Percentiles rank a stretch among this genome's conserved stretches.
Evolutionary conservation across 2,329 filamentous ascomycete species (phyloP).

Genomic region (Aschersonia sp.): DNA sequence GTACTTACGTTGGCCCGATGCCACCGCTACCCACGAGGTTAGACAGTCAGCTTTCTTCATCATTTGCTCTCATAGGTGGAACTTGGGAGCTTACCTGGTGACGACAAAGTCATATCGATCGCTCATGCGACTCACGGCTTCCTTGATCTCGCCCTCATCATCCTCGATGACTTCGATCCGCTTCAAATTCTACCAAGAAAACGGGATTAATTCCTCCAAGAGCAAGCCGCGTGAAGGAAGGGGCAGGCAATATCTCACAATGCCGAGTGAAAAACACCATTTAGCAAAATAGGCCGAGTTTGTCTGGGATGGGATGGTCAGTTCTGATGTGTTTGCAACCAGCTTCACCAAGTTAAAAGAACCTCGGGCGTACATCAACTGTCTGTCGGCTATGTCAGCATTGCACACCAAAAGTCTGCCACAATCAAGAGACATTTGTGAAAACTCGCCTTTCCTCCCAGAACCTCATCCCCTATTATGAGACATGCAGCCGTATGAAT

Average conservation of each 20-base stretch:
- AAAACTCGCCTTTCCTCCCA: conserved; percentile 70
- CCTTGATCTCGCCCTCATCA: conserved; percentile 78
- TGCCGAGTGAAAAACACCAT: conserved; percentile 47
- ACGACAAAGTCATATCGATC: conserved; percentile 85
- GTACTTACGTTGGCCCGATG: conserved; percentile 80
- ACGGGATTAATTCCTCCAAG: too few species aligned
- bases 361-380: conserved; percentile 21
- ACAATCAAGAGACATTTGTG: neutral
- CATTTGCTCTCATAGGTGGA: neutral
- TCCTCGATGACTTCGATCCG: conserved; percentile 88
- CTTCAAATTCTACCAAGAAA: conserved; percentile 47
- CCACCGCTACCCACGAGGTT: conserved; percentile 46
- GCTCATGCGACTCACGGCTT: conserved; percentile 79
- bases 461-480: conserved; percentile 93
- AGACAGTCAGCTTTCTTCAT: neutral
- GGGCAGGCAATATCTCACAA: conserved; percentile 25
- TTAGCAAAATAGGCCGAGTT: conserved; percentile 51
- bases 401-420: too few species aligned
- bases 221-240: too few species aligned
- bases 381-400: conserved; percentile 10
- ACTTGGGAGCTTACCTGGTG: conserved; percentile 40
- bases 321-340: neutral
- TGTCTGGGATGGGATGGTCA: conserved; percentile 26
- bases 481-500: conserved; percentile 86
- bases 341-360: neutral